Evolutionary conservation across 768 basidiomycete species (phyloP), one percentile per base, ranked within the genome.

Genomic region (Trametes sanguinea): DNA sequence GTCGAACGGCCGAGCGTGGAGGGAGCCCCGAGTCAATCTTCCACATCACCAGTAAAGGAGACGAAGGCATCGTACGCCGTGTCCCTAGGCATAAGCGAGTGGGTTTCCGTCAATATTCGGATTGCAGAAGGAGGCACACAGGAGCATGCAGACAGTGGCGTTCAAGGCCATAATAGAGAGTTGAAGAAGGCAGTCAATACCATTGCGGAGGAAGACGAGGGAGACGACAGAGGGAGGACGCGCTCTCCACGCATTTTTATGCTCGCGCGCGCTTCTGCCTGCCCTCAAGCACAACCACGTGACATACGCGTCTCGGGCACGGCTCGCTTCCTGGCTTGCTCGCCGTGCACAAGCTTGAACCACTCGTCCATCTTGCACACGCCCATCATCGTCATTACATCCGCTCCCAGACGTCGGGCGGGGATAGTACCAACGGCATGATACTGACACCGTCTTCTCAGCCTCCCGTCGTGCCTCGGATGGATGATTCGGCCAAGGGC

Each of bases 21-120:
- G 83, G 83, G 78, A 75, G 83, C 75, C 73, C 52, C 0, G 16
- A 50, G 22, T 59, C 81, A 27, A 70, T 90, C 83, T 90, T 79
- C 89, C 89, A 90, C 87, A 64, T 75, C 78, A 78, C 88, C 78
- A 85, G 88, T 89, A 83, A 72, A 85, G 85, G 88, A 75, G 83
- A 89, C 89, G 87, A 90, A 83, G 84, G 89, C 87, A 88, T 70
- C 62, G 75, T 72, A 66, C 71, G 86, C 89, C 81, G 74, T 89
- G 88, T 88, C 78, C 83, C 89, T 83, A 88, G 89, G 88, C 88
- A 81, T 79, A 70, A 77, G 86, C 78, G 78, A 78, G 87, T 90
- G 89, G 88, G 69, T 61, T 17, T 32, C 30, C 5, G 11, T 3
- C n/a, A 11, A 45, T 54, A 22, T 48, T 9, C 6, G 3, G 14